These are phyloP conservation scores for Prunus mongolica DNA, from an alignment of 306 rosid species.

Conservation along the genomic window DNA sequence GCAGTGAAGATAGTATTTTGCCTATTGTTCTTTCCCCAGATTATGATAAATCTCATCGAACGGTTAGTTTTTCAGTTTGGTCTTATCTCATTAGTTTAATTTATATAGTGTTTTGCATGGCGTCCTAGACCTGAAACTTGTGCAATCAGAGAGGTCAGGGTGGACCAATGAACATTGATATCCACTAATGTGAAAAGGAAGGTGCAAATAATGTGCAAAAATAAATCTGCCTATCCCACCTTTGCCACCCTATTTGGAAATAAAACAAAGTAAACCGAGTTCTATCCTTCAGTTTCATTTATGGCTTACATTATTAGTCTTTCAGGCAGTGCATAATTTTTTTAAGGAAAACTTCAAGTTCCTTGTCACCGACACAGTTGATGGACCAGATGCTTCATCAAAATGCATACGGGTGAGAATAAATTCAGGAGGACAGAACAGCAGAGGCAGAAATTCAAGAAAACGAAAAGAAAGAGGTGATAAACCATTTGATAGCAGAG, in stretches of 20 bases:
- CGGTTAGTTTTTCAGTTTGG: slow-evolving; percentile 53
- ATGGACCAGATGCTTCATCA: slow-evolving; percentile 86
- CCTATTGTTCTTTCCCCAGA: slow-evolving; percentile 73
- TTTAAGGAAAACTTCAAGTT: slow-evolving; percentile 80
- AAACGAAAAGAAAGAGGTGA: slow-evolving; percentile 81
- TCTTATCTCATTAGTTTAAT: neutral
- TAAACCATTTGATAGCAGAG: slow-evolving; percentile 91
- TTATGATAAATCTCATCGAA: slow-evolving; percentile 72
- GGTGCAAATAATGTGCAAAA: neutral
- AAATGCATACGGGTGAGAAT: slow-evolving; percentile 90
- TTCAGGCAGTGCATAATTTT: slow-evolving; percentile 85
- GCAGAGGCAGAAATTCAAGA: slow-evolving; percentile 52
- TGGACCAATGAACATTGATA: neutral
- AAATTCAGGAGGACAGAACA: slow-evolving; percentile 50
- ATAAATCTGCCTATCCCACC: neutral
- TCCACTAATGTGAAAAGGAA: neutral
- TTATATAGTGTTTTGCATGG: neutral
- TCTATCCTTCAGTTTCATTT: neutral
- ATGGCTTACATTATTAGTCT: slow-evolving; percentile 20
- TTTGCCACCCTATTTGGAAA: neutral
- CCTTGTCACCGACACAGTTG: slow-evolving; percentile 78
- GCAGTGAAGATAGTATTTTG: slow-evolving; percentile 42
- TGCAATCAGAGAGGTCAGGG: slow-evolving; percentile 1
- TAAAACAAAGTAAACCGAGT: neutral
- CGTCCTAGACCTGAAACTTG: neutral